These are phyloP conservation scores for Corylus heterophylla DNA, from an alignment of 306 rosid genomes.

Conservation along the genomic window DNA sequence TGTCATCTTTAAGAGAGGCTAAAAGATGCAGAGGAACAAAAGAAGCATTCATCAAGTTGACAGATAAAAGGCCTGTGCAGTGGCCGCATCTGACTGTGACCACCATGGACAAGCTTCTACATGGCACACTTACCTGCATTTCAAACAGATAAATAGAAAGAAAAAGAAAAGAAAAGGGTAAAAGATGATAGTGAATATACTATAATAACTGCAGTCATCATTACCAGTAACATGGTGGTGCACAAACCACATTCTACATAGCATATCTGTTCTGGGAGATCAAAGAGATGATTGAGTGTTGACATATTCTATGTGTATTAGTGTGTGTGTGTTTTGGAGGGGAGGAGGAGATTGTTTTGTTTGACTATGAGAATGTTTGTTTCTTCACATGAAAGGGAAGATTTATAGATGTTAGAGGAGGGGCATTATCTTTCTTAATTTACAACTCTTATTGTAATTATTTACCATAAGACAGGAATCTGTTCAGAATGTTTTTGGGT, in stretches of 20 bases:
- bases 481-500: conserved; percentile 18
- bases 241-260: conserved; percentile 92
- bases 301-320: conserved; percentile 42
- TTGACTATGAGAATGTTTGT: not conserved
- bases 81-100: conserved; percentile 96
- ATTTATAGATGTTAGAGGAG: conserved; percentile 50
- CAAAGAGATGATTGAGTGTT: conserved; percentile 62
- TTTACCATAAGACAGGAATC: conserved; percentile 32
- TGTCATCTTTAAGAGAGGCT: conserved; percentile 59
- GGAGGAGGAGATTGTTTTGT: conserved; percentile 18
- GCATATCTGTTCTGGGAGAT: conserved; percentile 83
- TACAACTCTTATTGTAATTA: conserved; percentile 30
- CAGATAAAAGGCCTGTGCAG: conserved; percentile 80
- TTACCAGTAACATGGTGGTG: conserved; percentile 74
- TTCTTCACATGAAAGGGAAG: conserved; percentile 17
- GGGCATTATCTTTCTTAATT: conserved; percentile 25
- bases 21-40: conserved; percentile 79
- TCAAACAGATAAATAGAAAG: conserved; percentile 5
- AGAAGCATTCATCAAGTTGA: conserved; percentile 85
- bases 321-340: not conserved
- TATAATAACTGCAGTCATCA: conserved; percentile 5
- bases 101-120: conserved; percentile 81
- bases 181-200: conserved; percentile 1
- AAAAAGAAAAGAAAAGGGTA: not conserved
- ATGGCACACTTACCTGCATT: conserved; percentile 89